Evolutionary conservation across 441 rosid genomes (phyloP).

Genomic region (Rhodomyrtus psidioides): DNA sequence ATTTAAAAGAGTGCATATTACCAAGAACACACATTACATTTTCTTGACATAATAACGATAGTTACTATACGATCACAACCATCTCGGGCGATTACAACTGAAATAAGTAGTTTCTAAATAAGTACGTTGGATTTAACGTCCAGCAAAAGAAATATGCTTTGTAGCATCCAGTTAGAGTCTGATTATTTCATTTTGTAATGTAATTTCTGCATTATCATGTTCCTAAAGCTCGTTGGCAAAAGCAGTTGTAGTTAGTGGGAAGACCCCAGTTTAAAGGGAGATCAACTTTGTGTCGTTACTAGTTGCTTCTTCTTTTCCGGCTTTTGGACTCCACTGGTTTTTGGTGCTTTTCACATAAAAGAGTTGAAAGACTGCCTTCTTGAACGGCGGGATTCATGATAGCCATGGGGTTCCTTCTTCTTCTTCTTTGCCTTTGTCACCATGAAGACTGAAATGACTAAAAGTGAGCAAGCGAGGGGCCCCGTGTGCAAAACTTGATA

Average conservation of each 20-base stretch:
- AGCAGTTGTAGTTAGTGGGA: not conserved
- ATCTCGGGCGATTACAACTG: not conserved
- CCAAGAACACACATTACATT: not conserved
- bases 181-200: not conserved
- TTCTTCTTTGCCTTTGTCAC: not conserved
- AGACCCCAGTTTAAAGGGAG: not conserved
- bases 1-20: not conserved
- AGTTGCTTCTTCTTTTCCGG: not conserved
- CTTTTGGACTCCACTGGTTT: not conserved
- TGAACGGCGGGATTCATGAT: not conserved
- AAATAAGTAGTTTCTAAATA: not conserved
- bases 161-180: not conserved
- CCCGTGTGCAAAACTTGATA: not conserved
- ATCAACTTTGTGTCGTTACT: not conserved
- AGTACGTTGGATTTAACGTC: not conserved
- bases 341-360: not conserved
- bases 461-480: not conserved
- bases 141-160: not conserved
- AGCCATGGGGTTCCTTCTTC: not conserved
- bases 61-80: not conserved
- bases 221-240: not conserved
- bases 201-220: not conserved
- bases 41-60: not conserved
- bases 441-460: not conserved
- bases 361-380: not conserved